Percentiles rank a stretch among this genome's conserved stretches.
These are phyloP conservation scores for Gossypium davidsonii DNA, from an alignment of 441 rosid species.

Conservation along the genomic window DNA sequence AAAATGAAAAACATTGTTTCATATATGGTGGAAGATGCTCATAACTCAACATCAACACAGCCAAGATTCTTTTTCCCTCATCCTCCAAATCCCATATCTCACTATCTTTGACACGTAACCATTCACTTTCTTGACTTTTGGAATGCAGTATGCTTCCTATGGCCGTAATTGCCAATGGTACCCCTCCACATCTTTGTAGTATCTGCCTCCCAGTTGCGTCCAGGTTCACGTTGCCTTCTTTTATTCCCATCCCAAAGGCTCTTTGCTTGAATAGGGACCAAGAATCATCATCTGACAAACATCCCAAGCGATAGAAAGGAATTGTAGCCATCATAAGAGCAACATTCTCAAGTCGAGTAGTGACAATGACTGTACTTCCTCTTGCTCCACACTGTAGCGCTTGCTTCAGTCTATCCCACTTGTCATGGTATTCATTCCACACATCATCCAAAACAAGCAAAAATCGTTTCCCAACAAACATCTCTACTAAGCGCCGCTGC, in stretches of 20 bases:
- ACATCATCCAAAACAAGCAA: too few species aligned
- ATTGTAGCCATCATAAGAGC: neutral
- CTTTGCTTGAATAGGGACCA: neutral
- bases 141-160: neutral
- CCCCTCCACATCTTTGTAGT: neutral
- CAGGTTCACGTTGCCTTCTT: neutral
- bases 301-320: neutral
- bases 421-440: neutral
- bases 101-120: too few species aligned
- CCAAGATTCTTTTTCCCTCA: neutral
- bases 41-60: slow-evolving; percentile 2
- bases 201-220: neutral
- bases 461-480: too few species aligned
- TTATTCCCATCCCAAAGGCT: neutral
- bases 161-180: neutral
- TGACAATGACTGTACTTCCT: slow-evolving; percentile 4
- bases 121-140: neutral
- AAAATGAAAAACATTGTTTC: slow-evolving; percentile 3
- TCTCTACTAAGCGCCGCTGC: too few species aligned
- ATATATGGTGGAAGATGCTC: neutral
- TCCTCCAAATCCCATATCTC: neutral
- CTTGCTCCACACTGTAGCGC: neutral
- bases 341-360: neutral
- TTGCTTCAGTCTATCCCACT: neutral
- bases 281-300: slow-evolving; percentile 6